phyloP scores from a whole-genome alignment of 768 basidiomycete species.

The Lyophyllum atratum region DNA sequence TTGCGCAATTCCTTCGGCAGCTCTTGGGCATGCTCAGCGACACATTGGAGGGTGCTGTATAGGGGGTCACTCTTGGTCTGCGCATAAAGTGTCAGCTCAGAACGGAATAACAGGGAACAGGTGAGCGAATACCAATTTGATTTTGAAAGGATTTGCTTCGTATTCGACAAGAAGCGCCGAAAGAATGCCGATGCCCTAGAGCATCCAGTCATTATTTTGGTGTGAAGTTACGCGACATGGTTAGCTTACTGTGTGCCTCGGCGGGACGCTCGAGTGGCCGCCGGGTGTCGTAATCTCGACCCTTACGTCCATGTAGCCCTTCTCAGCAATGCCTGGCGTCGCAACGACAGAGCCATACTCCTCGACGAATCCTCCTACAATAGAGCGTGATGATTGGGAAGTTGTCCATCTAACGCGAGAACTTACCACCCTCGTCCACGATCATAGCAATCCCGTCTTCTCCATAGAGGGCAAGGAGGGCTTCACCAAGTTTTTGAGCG shows the following conservation, averaged over 20 bases:
- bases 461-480: constrained; percentile 54
- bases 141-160: constrained; percentile 63
- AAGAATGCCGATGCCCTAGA: constrained; percentile 79
- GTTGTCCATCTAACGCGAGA: background rate
- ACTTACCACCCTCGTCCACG: constrained; percentile 84
- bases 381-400: background rate
- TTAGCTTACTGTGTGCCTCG: constrained; percentile 66
- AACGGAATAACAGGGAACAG: background rate
- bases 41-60: constrained; percentile 65
- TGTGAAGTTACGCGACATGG: background rate
- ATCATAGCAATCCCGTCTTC: constrained; percentile 72
- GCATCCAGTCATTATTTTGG: background rate
- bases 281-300: constrained; percentile 72
- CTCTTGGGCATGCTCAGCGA: constrained; percentile 59
- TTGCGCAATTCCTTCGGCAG: constrained; percentile 50
- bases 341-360: constrained; percentile 58
- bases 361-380: constrained; percentile 48
- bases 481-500: background rate
- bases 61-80: constrained; percentile 60
- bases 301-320: constrained; percentile 64
- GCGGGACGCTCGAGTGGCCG: constrained; percentile 87
- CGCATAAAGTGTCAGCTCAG: background rate
- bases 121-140: constrained; percentile 45
- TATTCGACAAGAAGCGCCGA: constrained; percentile 66
- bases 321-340: constrained; percentile 68